A percentile compares a stretch with the other conserved stretches of the same genome.
phyloP scores from a whole-genome alignment of 2,329 filamentous ascomycete genomes.

The Coleophoma crateriformis region DNA sequence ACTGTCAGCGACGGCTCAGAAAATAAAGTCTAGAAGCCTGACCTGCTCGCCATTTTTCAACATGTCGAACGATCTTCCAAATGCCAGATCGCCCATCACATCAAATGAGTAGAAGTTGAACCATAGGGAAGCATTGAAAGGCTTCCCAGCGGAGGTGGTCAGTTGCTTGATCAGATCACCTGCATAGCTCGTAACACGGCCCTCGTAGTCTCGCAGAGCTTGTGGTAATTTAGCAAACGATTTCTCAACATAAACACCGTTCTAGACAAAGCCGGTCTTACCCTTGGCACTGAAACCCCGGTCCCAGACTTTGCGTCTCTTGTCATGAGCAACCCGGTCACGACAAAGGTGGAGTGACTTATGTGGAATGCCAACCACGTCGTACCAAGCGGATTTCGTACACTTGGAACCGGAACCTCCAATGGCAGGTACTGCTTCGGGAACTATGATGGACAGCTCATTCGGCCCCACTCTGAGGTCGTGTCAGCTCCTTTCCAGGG shows the following conservation, averaged over 20 bases:
- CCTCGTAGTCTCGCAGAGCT: slow-evolving; percentile 17
- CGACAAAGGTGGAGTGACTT: slow-evolving; percentile 10
- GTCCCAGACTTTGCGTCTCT: slow-evolving; percentile 18
- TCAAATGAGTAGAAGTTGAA: slow-evolving; percentile 20
- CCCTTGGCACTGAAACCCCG: slow-evolving; percentile 16
- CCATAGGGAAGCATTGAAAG: slow-evolving; percentile 14
- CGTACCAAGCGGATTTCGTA: slow-evolving; percentile 18
- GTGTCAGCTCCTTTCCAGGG: background rate
- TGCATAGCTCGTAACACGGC: slow-evolving; percentile 10
- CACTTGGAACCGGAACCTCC: slow-evolving; percentile 12
- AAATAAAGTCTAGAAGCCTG: background rate
- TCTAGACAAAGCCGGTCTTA: slow-evolving; percentile 2
- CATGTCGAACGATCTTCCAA: slow-evolving; percentile 20
- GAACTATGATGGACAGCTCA: slow-evolving; percentile 12
- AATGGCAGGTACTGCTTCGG: slow-evolving; percentile 13
- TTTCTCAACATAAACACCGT: too few relatives aligned
- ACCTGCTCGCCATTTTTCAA: slow-evolving; percentile 10
- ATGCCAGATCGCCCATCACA: slow-evolving; percentile 21
- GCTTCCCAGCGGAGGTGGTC: slow-evolving; percentile 6
- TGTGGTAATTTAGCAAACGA: too few relatives aligned
- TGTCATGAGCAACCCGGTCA: slow-evolving; percentile 14
- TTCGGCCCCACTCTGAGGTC: slow-evolving; percentile 8
- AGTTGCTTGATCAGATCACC: slow-evolving; percentile 12
- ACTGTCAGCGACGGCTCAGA: background rate
- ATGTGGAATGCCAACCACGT: slow-evolving; percentile 7